Percentiles rank a stretch among this genome's conserved stretches.
Evolutionary conservation across 768 basidiomycete species (phyloP).

Genomic region (Hemileccinum rubropunctum): DNA sequence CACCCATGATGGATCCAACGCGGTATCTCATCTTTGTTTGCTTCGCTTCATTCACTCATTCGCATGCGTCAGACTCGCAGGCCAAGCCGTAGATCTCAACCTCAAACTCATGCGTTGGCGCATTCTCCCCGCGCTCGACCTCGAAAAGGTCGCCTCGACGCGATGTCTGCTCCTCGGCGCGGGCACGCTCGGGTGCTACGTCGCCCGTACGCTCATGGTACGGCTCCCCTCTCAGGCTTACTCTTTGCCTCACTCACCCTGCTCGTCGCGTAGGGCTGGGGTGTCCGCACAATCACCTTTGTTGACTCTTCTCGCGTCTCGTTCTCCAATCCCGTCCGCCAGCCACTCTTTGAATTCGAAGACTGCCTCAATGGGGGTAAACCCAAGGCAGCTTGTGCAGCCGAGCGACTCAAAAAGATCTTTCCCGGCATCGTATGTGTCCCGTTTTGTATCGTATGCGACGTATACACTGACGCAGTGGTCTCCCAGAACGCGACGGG

Average conservation of each 20-base stretch:
- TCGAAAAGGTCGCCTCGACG: conserved; percentile 82
- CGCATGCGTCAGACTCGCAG: conserved; percentile 61
- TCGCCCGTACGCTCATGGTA: conserved; percentile 86
- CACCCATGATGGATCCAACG: conserved; percentile 93
- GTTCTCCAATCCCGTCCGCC: conserved; percentile 96
- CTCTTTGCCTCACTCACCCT: not conserved
- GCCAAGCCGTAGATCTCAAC: conserved; percentile 97
- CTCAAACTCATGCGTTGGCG: conserved; percentile 98
- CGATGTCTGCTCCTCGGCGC: conserved; percentile 88
- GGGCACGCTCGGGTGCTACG: conserved; percentile 96
- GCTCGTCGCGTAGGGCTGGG: conserved; percentile 72
- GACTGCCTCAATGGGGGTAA: conserved; percentile 93
- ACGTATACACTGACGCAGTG: not conserved
- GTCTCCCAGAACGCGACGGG: conserved; percentile 71
- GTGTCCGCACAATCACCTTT: conserved; percentile 88
- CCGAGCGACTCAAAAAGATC: conserved; percentile 78
- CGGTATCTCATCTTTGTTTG: conserved; percentile 43
- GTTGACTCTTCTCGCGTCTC: conserved; percentile 90
- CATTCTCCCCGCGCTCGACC: conserved; percentile 82
- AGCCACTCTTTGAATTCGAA: conserved; percentile 93
- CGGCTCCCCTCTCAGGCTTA: not conserved
- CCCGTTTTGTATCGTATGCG: not conserved
- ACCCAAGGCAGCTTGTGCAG: conserved; percentile 90
- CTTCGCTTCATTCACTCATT: not conserved
- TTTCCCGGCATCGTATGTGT: conserved; percentile 86